phyloP scores from a whole-genome alignment of 1,284 basidiomycete genomes.

The Marasmius sp. region DNA sequence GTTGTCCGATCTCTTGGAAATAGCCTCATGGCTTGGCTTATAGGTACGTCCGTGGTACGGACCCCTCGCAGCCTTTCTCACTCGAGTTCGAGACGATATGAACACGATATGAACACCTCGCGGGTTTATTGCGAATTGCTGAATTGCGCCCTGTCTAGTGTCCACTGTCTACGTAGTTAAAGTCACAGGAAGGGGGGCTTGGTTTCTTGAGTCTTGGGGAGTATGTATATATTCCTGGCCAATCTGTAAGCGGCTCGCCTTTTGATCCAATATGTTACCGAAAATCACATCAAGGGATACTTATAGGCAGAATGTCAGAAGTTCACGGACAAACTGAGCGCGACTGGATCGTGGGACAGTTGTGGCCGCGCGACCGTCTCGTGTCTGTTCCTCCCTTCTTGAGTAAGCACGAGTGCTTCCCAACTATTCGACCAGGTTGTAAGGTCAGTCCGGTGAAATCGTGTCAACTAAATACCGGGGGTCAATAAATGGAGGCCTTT shows the following conservation, averaged over 20 bases:
- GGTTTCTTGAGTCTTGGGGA: background rate
- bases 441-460: constrained; percentile 14
- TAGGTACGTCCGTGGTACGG: background rate
- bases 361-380: constrained; percentile 1
- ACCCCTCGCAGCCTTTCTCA: background rate
- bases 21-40: background rate
- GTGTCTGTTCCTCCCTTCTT: constrained; percentile 1
- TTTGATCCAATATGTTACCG: background rate
- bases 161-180: no score
- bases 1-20: background rate
- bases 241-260: background rate
- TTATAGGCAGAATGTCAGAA: background rate
- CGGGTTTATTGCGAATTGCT: no score
- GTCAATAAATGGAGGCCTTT: constrained; percentile 3
- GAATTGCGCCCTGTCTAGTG: no score
- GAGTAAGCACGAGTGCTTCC: background rate
- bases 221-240: background rate
- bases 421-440: background rate
- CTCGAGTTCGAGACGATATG: no score
- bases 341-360: constrained; percentile 18
- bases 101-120: no score
- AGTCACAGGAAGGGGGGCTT: background rate
- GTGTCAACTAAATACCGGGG: constrained; percentile 2
- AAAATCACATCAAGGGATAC: background rate
- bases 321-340: background rate